A percentile compares a stretch with the other conserved stretches of the same genome.
phyloP scores from a whole-genome alignment of 371 early-diverging fungal species.

The Mucor racemosus region DNA sequence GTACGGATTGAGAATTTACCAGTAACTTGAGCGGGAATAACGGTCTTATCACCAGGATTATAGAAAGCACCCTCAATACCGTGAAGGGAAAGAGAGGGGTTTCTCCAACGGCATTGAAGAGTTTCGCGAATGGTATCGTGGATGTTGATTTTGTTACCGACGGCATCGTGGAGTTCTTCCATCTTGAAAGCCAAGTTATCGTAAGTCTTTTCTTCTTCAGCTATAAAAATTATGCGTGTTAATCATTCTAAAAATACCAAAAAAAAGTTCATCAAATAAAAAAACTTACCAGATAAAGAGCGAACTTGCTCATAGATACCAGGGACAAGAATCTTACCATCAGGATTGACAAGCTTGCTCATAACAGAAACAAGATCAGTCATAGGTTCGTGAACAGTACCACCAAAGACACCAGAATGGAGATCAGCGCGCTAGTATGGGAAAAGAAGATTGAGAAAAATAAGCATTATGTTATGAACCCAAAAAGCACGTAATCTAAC shows the following conservation, averaged over 20 bases:
- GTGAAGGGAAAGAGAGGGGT: conserved; percentile 94
- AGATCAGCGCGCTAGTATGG: conserved; percentile 65
- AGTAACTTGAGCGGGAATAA: conserved; percentile 93
- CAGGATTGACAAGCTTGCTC: conserved; percentile 81
- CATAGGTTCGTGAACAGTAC: conserved; percentile 97
- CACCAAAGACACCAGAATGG: conserved; percentile 97
- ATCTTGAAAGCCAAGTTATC: conserved; percentile 81
- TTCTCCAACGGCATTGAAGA: conserved; percentile 93
- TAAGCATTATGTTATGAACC: background rate
- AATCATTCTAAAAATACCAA: background rate
- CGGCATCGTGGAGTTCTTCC: conserved; percentile 79
- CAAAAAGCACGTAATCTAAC: background rate
- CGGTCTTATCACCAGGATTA: conserved; percentile 94
- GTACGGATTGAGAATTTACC: conserved; percentile 97
- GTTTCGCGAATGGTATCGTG: conserved; percentile 75
- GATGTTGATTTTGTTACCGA: conserved; percentile 81
- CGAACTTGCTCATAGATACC: conserved; percentile 94
- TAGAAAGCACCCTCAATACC: conserved; percentile 98
- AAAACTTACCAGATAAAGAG: conserved; percentile 67
- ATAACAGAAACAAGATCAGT: conserved; percentile 87
- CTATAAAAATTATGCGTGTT: conserved; percentile 20
- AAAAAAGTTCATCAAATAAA: background rate
- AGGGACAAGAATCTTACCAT: conserved; percentile 91
- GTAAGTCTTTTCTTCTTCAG: conserved; percentile 83
- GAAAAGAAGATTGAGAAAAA: conserved; percentile 6